Evolutionary conservation across 1,284 basidiomycete species (phyloP).

Genomic region (Ceratorhiza oryzae-sativae): DNA sequence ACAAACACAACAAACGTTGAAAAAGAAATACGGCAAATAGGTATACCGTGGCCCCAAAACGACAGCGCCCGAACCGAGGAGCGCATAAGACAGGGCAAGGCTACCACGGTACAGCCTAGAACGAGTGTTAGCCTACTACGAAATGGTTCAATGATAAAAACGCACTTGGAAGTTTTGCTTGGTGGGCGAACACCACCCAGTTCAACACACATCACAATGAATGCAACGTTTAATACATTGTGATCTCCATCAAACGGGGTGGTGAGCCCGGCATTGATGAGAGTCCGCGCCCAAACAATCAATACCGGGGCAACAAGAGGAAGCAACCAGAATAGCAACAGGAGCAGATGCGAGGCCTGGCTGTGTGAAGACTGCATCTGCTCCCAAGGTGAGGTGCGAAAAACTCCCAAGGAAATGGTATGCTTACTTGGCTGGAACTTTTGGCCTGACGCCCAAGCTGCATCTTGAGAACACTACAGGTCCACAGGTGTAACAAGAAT

Average conservation of each 20-base stretch:
- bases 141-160: slow-evolving; percentile 51
- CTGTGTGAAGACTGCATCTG: slow-evolving; percentile 51
- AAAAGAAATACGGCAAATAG: slow-evolving; percentile 58
- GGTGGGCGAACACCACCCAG: slow-evolving; percentile 44
- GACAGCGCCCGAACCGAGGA: slow-evolving; percentile 63
- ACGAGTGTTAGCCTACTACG: slow-evolving; percentile 36
- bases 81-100: slow-evolving; percentile 58
- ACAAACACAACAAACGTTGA: slow-evolving; percentile 24
- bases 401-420: not conserved
- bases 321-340: slow-evolving; percentile 84
- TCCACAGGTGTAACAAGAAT: slow-evolving; percentile 76
- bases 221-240: slow-evolving; percentile 69
- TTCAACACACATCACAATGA: slow-evolving; percentile 64
- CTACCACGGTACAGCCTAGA: slow-evolving; percentile 54
- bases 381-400: not conserved
- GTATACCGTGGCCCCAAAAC: slow-evolving; percentile 65
- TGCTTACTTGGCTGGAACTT: not conserved
- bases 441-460: not conserved
- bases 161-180: slow-evolving; percentile 57
- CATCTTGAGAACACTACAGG: slow-evolving; percentile 55
- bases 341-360: slow-evolving; percentile 67
- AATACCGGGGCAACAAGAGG: slow-evolving; percentile 83
- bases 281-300: slow-evolving; percentile 88
- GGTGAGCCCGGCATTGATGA: slow-evolving; percentile 73
- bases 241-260: slow-evolving; percentile 82